phyloP scores from a whole-genome alignment of 75 land plant species.

The Ceratopteris richardii region DNA sequence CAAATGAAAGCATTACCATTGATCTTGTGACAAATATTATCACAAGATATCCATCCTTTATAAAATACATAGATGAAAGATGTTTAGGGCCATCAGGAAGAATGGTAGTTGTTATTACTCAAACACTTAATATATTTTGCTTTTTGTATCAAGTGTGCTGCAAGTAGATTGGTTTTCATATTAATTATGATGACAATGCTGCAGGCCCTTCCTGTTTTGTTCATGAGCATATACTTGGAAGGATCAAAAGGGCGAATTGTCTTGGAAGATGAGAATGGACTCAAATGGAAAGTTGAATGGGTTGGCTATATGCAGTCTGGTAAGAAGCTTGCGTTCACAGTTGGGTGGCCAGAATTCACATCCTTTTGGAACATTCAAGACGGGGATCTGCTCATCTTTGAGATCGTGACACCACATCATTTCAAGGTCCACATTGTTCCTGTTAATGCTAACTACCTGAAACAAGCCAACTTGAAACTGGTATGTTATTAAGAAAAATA shows the following conservation, averaged over 20 bases:
- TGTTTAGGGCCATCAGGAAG: conserved; percentile 21
- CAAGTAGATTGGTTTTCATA: background rate
- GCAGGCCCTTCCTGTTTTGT: conserved; percentile 20
- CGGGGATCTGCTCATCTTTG: conserved; percentile 18
- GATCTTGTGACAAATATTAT: conserved; percentile 7
- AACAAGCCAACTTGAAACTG: background rate
- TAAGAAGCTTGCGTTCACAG: conserved; percentile 19
- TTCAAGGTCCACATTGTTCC: conserved; percentile 17
- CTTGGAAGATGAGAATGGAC: conserved; percentile 14
- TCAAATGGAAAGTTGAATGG: conserved; percentile 18
- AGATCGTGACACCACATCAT: conserved; percentile 6
- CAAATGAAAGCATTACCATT: conserved; percentile 6
- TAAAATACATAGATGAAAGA: conserved; percentile 13
- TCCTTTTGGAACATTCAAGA: conserved; percentile 10
- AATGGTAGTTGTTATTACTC: conserved; percentile 14
- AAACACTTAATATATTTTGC: no score
- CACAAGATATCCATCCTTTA: conserved; percentile 21
- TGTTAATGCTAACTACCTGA: conserved; percentile 1
- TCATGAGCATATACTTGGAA: conserved; percentile 17
- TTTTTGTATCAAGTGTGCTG: no score
- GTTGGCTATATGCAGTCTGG: conserved; percentile 19
- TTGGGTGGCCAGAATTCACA: conserved; percentile 25
- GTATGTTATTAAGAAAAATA: background rate
- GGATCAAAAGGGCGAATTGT: conserved; percentile 16
- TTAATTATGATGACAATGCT: conserved; percentile 1